Evolutionary conservation across 2,329 filamentous ascomycete species (phyloP), one percentile per base, ranked within the genome.

Genomic region (Paecilomyces sp.): DNA sequence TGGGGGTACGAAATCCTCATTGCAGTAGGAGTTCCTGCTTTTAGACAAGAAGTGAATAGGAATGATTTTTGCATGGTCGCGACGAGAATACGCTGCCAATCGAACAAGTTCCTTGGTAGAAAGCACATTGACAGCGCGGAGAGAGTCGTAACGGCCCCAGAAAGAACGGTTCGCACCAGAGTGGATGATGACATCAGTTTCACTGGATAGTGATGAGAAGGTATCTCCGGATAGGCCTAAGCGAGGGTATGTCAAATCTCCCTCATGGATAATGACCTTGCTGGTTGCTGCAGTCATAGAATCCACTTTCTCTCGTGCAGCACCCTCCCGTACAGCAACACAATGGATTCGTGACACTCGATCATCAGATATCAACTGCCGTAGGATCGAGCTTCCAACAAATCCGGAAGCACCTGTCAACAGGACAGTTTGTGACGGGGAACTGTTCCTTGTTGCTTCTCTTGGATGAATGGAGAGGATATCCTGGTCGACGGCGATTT

Each of bases 41-140:
- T 67, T 62, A 0, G 71, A 73, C n/a, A 73, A 62, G 57, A 68
- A 73, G 59, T 69, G 72, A 24, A 74, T 65, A 0, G 71, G 70
- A 31, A 31, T 31, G 15, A 71, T 61, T 1, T 56, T 54, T 31
- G 2, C 30, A 31, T 31, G 30, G 9, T 31, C 30, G 9, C 30
- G 30, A 2, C 65, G 61, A 7, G 61, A 61, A 11, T 31, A 31
- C 6, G 66, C 54, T 8, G 68, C 64, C 11, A 72, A 60, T 30
- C 61, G 64, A 28, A 63, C 63, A 2, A 74, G 65, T 33, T 65
- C 66, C 18, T 63, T 61, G 0, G 67, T 72, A 0, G 71, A 63
- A 24, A 58, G 57, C 2, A 73, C 65, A 57, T 73, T 74, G 11
- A 63, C 61, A 7, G 62, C 30, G 1, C 66, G 69, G 18, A 74